phyloP scores from a whole-genome alignment of 2,329 filamentous ascomycete species.

The Penicillium hordei region DNA sequence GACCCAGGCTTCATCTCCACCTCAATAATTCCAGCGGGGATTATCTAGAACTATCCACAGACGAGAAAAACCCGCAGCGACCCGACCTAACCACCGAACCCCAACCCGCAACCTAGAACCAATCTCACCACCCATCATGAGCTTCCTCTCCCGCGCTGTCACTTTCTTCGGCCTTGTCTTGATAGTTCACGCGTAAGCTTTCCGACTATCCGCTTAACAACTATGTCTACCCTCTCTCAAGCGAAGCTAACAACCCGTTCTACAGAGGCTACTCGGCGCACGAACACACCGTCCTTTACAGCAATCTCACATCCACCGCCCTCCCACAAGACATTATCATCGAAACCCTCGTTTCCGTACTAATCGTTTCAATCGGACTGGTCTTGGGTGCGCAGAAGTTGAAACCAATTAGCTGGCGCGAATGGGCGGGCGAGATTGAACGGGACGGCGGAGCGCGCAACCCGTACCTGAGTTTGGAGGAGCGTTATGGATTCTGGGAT shows the following conservation, averaged over 20 bases:
- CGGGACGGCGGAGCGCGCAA: slow-evolving; percentile 69
- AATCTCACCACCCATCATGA: slow-evolving; percentile 53
- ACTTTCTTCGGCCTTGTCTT: slow-evolving; percentile 75
- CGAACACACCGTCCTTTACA: slow-evolving; percentile 77
- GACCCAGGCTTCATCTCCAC: neutral
- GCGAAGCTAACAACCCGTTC: neutral
- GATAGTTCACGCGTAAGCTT: slow-evolving; percentile 79
- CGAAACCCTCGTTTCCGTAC: slow-evolving; percentile 77
- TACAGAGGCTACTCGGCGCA: slow-evolving; percentile 91
- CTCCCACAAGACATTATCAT: slow-evolving; percentile 84
- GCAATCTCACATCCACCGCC: slow-evolving; percentile 51
- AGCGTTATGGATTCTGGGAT: slow-evolving; percentile 81
- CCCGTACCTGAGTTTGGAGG: slow-evolving; percentile 76
- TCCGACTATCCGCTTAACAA: neutral
- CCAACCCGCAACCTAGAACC: neutral
- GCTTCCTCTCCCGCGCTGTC: slow-evolving; percentile 67
- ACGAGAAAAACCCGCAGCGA: neutral
- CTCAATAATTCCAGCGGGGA: neutral
- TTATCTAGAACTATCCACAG: neutral
- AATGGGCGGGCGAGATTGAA: slow-evolving; percentile 69
- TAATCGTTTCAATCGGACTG: slow-evolving; percentile 79
- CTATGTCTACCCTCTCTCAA: neutral
- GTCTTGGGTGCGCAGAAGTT: slow-evolving; percentile 74
- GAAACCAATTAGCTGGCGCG: slow-evolving; percentile 85
- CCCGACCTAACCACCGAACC: neutral